Percentiles rank a stretch among this genome's conserved stretches.
phyloP scores from a whole-genome alignment of 306 rosid species.

The Cucumis sativus region Cucumber_9930_V3 NC_026659.2:454501-455000 shows the following conservation, averaged over 20 bases:
- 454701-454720: background rate
- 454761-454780: slow-evolving; percentile 29
- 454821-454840: slow-evolving; percentile 45
- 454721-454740: background rate
- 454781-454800: slow-evolving; percentile 61
- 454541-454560: no score
- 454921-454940: slow-evolving; percentile 62
- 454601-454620: background rate
- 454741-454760: background rate
- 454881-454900: slow-evolving; percentile 29
- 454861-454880: slow-evolving; percentile 12
- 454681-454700: background rate
- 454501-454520: no score
- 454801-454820: slow-evolving; percentile 50
- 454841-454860: slow-evolving; percentile 19
- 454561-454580: no score
- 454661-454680: background rate
- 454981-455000: slow-evolving; percentile 14
- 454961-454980: slow-evolving; percentile 29
- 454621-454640: background rate
- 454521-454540: no score
- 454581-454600: no score
- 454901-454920: slow-evolving; percentile 49
- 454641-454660: background rate
- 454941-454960: slow-evolving; percentile 77